Conservation (phyloP, 2,329 filamentous ascomycete species). For the Colletotrichum falcatum region DNA sequence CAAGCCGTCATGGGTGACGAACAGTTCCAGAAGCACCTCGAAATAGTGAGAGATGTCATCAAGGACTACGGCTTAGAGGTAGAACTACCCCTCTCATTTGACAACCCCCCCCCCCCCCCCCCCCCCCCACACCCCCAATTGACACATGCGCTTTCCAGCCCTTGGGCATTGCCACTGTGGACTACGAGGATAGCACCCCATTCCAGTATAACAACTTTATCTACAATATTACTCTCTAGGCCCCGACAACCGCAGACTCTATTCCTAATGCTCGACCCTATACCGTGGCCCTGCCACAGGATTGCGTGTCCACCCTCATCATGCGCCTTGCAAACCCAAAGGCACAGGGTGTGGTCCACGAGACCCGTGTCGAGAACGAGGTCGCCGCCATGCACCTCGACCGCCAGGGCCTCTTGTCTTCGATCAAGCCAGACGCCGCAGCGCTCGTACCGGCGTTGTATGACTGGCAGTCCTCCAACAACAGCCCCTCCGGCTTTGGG, state of each 20-base stretch:
- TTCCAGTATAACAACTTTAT: conserved; percentile 43
- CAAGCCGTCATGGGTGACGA: conserved; percentile 4
- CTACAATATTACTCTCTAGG: conserved; percentile 38
- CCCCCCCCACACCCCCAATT: neutral
- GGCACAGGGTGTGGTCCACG: conserved; percentile 16
- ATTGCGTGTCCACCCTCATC: conserved; percentile 24
- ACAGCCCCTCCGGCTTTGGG: conserved; percentile 37
- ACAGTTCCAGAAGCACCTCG: conserved; percentile 12
- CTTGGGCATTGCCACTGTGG: neutral
- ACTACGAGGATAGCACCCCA: conserved; percentile 12
- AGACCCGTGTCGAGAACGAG: conserved; percentile 46
- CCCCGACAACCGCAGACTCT: conserved; percentile 1
- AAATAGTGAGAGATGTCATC: neutral
- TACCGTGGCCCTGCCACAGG: neutral
- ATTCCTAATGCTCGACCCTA: conserved; percentile 22
- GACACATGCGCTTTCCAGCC: neutral
- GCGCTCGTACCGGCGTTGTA: conserved; percentile 44
- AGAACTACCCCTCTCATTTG: neutral
- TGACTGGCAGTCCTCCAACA: conserved; percentile 37
- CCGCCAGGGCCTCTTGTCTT: conserved; percentile 34
- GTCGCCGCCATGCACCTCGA: conserved; percentile 44
- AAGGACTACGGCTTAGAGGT: neutral
- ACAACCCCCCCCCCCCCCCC: too few relatives aligned
- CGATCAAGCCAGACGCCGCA: neutral
- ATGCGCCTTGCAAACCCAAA: conserved; percentile 40